Evolutionary conservation across 2,329 filamentous ascomycete genomes (phyloP).

Genomic region (Dothideomycetidae sp.): DNA sequence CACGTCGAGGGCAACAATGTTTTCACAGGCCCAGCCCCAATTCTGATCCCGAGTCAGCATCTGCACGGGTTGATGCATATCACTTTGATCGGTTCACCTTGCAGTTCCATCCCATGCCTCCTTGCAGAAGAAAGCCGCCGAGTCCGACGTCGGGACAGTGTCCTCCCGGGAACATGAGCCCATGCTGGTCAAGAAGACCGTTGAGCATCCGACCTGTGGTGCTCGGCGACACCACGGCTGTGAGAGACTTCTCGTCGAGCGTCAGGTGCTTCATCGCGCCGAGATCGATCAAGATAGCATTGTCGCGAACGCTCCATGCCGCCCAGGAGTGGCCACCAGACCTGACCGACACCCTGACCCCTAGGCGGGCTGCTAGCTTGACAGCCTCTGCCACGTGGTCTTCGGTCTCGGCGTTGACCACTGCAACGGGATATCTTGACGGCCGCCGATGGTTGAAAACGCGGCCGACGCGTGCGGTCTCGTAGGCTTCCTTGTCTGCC

Average conservation of each 20-base stretch:
- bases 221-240: slow-evolving; percentile 33
- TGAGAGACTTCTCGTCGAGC: slow-evolving; percentile 26
- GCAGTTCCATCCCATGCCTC: slow-evolving; percentile 46
- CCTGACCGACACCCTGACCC: slow-evolving; percentile 31
- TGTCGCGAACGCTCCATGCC: slow-evolving; percentile 35
- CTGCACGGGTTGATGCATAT: not conserved
- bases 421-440: slow-evolving; percentile 27
- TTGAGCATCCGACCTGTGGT: slow-evolving; percentile 35
- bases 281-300: slow-evolving; percentile 32
- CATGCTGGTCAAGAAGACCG: slow-evolving; percentile 23
- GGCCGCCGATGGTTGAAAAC: slow-evolving; percentile 34
- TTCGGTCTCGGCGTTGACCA: slow-evolving; percentile 26
- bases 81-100: slow-evolving; percentile 23
- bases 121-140: slow-evolving; percentile 43
- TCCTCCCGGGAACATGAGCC: slow-evolving; percentile 38
- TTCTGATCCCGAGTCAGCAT: slow-evolving; percentile 23
- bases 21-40: slow-evolving; percentile 43
- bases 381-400: slow-evolving; percentile 24
- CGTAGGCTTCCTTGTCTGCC: slow-evolving; percentile 18
- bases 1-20: slow-evolving; percentile 32
- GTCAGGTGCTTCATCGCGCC: slow-evolving; percentile 27
- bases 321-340: slow-evolving; percentile 38
- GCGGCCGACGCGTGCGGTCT: slow-evolving; percentile 26
- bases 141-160: slow-evolving; percentile 44
- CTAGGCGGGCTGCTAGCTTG: slow-evolving; percentile 22